Evolutionary conservation across 1,284 basidiomycete species (phyloP), one percentile per base, ranked within the genome.

Genomic region (Meira miltonrushii): DNA sequence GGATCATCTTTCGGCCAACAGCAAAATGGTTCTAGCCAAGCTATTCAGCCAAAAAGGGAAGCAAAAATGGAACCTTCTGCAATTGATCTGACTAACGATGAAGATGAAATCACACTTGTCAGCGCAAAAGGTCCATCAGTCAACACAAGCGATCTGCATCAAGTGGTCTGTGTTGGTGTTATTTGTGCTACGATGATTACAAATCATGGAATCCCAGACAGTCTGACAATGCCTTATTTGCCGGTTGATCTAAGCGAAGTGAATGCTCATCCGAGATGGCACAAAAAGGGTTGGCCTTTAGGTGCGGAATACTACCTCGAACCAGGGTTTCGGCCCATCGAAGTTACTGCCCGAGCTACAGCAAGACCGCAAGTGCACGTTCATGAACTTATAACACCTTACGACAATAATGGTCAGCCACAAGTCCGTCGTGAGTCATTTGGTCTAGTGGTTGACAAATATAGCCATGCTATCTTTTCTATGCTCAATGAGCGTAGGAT

Each of bases 191-290:
- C 65, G 11, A 69, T 78, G 21, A 58, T 74, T 21, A 69, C 69
- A 58, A 67, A 70, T 59, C 66, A 71, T 23, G 73, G 71, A 19
- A 41, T 74, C 1, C 72, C 74, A 11, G 64, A 57, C 66, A 64
- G 2, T 61, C 46, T 43, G 41, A 48, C 9, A 68, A 65, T 37
- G 52, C 28, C 28, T 8, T 33, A 33, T 33, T 33, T 33, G 28
- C 28, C 48, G 12, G 33, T 55, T n/a, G 49, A 55, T n/a, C 53
- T 66, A 1, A 62, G 59, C 0, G 65, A 65, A 19, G 58, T 62
- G 0, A 41, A 55, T 17, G 65, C 46, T 19, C 46, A 74, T 58
- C 64, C 66, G 1, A 60, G 59, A 39, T 66, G 48, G 17, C 57
- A 52, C 21, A 62, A 52, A 39, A 54, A 53, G 17, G 62, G 62